Evolutionary conservation across 2,329 filamentous ascomycete species (phyloP).

Genomic region (Trichoderma sp.): DNA sequence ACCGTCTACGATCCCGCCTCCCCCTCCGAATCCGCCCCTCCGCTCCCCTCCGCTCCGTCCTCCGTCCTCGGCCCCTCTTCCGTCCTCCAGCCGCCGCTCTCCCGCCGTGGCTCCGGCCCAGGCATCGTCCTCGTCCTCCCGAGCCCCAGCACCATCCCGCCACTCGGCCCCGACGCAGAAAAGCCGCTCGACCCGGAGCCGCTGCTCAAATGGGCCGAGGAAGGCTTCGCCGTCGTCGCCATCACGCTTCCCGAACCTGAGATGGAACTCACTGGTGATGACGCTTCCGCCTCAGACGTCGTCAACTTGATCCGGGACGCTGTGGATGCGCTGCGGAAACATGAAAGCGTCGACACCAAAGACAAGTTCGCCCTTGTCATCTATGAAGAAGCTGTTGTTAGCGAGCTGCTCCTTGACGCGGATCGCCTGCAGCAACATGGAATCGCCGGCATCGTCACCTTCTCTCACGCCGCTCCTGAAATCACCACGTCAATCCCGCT

Average conservation of each 20-base stretch:
- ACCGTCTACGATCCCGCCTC: conserved; percentile 18
- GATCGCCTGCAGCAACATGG: neutral
- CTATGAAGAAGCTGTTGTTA: conserved; percentile 1
- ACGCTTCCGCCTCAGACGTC: neutral
- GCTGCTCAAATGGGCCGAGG: conserved; percentile 37
- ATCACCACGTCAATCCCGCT: neutral
- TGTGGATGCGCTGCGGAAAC: neutral
- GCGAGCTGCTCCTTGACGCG: neutral
- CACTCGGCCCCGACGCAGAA: neutral
- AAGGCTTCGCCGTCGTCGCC: conserved; percentile 34
- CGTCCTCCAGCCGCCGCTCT: conserved; percentile 29
- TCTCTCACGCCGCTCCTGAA: neutral
- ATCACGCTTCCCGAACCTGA: conserved; percentile 6
- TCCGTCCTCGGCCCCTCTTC: neutral
- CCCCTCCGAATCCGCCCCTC: conserved; percentile 19
- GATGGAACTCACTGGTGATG: neutral
- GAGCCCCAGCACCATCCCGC: neutral
- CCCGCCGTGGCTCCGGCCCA: conserved; percentile 33
- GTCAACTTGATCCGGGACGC: neutral
- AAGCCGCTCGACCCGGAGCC: conserved; percentile 25
- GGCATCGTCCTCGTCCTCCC: conserved; percentile 33
- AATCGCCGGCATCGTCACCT: conserved; percentile 16
- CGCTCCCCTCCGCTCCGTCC: conserved; percentile 16
- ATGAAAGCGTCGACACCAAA: conserved; percentile 25
- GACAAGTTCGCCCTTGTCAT: conserved; percentile 30